Base-by-base conservation (phyloP, 1,284 basidiomycete species). In the Leccinum griseonigrum region DNA sequence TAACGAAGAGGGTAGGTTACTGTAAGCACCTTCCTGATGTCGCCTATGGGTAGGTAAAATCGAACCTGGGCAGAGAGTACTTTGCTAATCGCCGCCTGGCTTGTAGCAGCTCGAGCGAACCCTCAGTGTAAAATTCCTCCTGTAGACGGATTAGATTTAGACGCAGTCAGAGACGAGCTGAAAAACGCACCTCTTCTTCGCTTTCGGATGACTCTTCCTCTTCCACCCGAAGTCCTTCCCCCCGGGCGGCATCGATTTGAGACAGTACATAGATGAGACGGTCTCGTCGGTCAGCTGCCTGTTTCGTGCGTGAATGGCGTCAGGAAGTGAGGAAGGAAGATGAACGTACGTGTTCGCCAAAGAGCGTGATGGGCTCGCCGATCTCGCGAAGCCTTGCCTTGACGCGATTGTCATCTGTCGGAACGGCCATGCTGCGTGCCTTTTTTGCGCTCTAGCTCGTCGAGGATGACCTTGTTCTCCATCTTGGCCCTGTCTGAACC, bases 101-200 rank as follows among this genome's bases (percentile, higher is more conserved):
- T 69, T 91, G 84, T 50, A 98, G 81, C 57, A 99, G 83, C 65
- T 91, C 92, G 9, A 94, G 79, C 1, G 93, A 86, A 3, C 97
- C 97, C 62, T 94, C 92, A 3, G 97, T 92, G 75, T 96, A 99
- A 79, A 99, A 99, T 73, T 99, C 97, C 73, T 97, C 96, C 72
- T 92, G 59, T 36, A 58, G 53, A 56, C 55, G 18, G 36, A 54
- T 63, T 60, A 59, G 59, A 38, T 61, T 34, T 2, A 34, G 34
- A 14, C 1, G 10, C 50, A 5, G 31, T 3, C 18, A 6, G 38
- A 6, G 54, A 51, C 28, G 29, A n/a, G 16, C 18, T 31, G 46
- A 26, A 13, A 22, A 2, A 76, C 82, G 56, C 65, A 88, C 91
- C 79, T 94, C 91, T 66, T 94, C 92, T 67, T 92, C 90, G 62